A percentile compares a stretch with the other conserved stretches of the same genome.
phyloP scores from a whole-genome alignment of 2,329 filamentous ascomycete genomes.

The Thelonectria blattea region DNA sequence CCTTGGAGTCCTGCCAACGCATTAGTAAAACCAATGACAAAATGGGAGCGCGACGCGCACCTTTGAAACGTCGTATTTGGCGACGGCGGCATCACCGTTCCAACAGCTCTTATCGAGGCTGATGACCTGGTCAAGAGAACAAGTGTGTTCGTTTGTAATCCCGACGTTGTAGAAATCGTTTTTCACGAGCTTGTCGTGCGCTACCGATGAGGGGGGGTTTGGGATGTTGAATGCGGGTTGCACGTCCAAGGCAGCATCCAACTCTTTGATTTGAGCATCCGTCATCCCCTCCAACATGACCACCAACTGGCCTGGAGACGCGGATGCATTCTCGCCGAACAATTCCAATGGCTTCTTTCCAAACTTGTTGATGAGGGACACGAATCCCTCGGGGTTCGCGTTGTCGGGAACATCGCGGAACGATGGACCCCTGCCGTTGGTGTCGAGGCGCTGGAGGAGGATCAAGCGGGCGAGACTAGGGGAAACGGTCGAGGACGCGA shows the following conservation, averaged over 20 bases:
- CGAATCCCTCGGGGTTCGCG: slow-evolving; percentile 52
- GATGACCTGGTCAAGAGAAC: slow-evolving; percentile 47
- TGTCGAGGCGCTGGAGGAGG: slow-evolving; percentile 62
- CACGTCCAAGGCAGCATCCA: slow-evolving; percentile 45
- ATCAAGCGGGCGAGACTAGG: slow-evolving; percentile 63
- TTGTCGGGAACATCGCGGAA: slow-evolving; percentile 53
- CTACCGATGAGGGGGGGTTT: slow-evolving; percentile 51
- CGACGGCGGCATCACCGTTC: slow-evolving; percentile 49
- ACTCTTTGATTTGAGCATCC: slow-evolving; percentile 51
- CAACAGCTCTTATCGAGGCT: slow-evolving; percentile 55
- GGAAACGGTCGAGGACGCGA: slow-evolving; percentile 50
- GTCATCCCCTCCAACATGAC: slow-evolving; percentile 65
- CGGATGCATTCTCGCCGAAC: slow-evolving; percentile 49
- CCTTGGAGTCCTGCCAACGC: slow-evolving; percentile 45
- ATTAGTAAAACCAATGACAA: slow-evolving; percentile 29
- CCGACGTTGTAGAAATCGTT: slow-evolving; percentile 50
- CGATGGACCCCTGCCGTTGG: slow-evolving; percentile 54
- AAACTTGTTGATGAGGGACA: slow-evolving; percentile 65
- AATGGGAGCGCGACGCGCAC: slow-evolving; percentile 37
- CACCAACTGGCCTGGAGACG: slow-evolving; percentile 60
- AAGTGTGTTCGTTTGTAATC: slow-evolving; percentile 45
- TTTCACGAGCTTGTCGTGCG: slow-evolving; percentile 51
- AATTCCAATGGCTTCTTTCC: slow-evolving; percentile 59
- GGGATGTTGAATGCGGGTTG: slow-evolving; percentile 56
- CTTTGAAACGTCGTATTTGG: slow-evolving; percentile 52